Base-by-base conservation (phyloP, 2,329 filamentous ascomycete genomes). In the Stagonosporopsis rhizophila region DNA sequence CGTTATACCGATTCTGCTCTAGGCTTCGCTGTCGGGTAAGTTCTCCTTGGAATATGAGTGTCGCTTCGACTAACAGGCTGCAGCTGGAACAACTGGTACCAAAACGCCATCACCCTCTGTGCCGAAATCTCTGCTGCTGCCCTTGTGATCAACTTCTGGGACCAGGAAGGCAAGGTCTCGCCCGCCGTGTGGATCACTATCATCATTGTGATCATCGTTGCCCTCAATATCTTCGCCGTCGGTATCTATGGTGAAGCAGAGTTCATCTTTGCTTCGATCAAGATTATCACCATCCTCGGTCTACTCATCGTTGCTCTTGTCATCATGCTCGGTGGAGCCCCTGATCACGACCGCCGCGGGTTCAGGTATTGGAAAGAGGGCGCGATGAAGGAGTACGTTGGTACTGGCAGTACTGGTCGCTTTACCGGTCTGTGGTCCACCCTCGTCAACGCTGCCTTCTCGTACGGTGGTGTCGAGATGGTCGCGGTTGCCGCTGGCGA, bases 311-410 rank as follows among this genome's bases (percentile, higher is more conserved):
- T 59, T 20, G 68, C 66, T 44, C 52, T 75, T 8, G 64, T 75
- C 55, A 71, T 75, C 52, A 70, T 71, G 64, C 69, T 75, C n/a
- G 73, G 73, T 42, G 73, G 73, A 44, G 72, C 62, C 19, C 72
- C 72, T 9, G 68, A 72, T 45, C 61, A 72, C 28, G 72, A 75
- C 45, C 66, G 47, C 23, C 62, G 69, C 32, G 89, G 89, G 2
- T 91, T 91, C 72, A 75, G 80, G 35, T 90, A 89, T 74, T 92
- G 89, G 89, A 83, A 79, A 49, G 74, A 86, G 28, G 88, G 87
- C 1, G 85, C 87, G 0, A 73, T 76, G 71, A 76, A 72, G 41
- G 68, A 73, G 41, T 75, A 75, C 49, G 64, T 74, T 37, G 88
- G 89, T 64, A 78, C 76, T 0, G 86, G 85, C 0, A 61, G 68